These are phyloP conservation scores for Brettanomyces sp. DNA, from an alignment of 805 yeast species.

Conservation along the genomic window DNA sequence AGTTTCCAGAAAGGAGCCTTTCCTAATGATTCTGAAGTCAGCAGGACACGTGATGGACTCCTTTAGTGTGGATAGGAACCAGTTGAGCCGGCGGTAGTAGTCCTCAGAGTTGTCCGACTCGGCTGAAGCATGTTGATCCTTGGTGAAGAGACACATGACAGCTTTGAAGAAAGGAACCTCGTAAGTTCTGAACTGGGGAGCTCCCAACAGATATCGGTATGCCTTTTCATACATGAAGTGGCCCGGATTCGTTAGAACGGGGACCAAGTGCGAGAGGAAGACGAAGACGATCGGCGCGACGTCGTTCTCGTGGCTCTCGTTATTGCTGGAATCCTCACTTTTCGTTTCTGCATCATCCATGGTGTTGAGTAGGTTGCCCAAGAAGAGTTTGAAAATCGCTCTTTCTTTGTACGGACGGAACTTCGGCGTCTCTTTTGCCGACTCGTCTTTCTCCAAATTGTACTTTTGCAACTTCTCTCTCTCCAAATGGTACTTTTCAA, in stretches of 20 bases:
- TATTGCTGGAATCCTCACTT: not conserved
- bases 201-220: slow-evolving; percentile 53
- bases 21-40: slow-evolving; percentile 48
- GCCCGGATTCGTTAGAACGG: slow-evolving; percentile 57
- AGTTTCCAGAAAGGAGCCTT: slow-evolving; percentile 60
- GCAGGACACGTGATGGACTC: slow-evolving; percentile 34
- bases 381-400: slow-evolving; percentile 41
- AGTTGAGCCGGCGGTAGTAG: slow-evolving; percentile 48
- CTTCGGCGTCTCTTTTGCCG: slow-evolving; percentile 1
- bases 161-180: slow-evolving; percentile 39
- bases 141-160: slow-evolving; percentile 23
- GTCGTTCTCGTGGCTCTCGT: not conserved
- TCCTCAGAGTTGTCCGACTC: slow-evolving; percentile 25
- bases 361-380: slow-evolving; percentile 38
- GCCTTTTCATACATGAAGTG: slow-evolving; percentile 68
- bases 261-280: slow-evolving; percentile 44
- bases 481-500: too few relatives aligned
- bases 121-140: slow-evolving; percentile 17
- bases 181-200: slow-evolving; percentile 33
- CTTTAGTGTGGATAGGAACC: slow-evolving; percentile 51
- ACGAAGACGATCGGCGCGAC: slow-evolving; percentile 44
- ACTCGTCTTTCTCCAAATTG: not conserved
- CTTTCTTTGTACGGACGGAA: slow-evolving; percentile 41
- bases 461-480: too few relatives aligned
- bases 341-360: slow-evolving; percentile 16